Evolutionary conservation across 805 yeast genomes (phyloP), one percentile per base, ranked within the genome.

Genomic region (Spencermartinsiella europaea): DNA sequence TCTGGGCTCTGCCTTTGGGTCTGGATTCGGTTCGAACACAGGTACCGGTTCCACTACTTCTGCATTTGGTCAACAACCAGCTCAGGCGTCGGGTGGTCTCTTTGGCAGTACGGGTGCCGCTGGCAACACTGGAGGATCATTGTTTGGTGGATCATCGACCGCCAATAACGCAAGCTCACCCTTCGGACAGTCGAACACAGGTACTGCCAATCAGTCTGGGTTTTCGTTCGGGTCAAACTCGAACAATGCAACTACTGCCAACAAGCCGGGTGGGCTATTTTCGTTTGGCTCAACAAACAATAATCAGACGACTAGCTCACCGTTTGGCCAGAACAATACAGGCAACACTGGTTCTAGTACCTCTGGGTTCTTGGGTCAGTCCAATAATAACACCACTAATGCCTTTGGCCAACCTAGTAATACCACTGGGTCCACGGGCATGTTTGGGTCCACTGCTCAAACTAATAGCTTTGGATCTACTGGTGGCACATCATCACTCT

Each of bases 201-300:
- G 61, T 47, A 53, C 57, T 31, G 50, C 59, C 27, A 47, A 64
- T 21, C 45, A 48, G 45, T 28, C 41, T n/a, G 40, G 20, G 12
- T 34, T 52, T 17, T 58, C 67, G 31, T 76, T 76, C 57, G 79
- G 79, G 33, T n/a, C n/a, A n/a, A 58, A 63, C 31, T 67, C 65
- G 44, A 61, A 5, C 25, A 38, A 40, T 2, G 21, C 50, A 10
- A 21, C 14, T 49, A 58, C 19, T 21, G 20, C 42, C n/a, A 22
- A 20, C 17, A 39, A 39, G 17, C 42, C 21, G 17, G 42, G 16
- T 7, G n/a, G n/a, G n/a, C n/a, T n/a, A n/a, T 34, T 15, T 20
- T n/a, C 45, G 12, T 42, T 42, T 42, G 45, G 45, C 12, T 16
- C 21, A 7, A n/a, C n/a, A 5, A 20, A 12, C 21, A 20, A 20